A percentile compares a stretch with the other conserved stretches of the same genome.
These are phyloP conservation scores for Arthrocladium fulminans DNA, from an alignment of 2,329 filamentous ascomycete species.

Conservation along the genomic window DNA sequence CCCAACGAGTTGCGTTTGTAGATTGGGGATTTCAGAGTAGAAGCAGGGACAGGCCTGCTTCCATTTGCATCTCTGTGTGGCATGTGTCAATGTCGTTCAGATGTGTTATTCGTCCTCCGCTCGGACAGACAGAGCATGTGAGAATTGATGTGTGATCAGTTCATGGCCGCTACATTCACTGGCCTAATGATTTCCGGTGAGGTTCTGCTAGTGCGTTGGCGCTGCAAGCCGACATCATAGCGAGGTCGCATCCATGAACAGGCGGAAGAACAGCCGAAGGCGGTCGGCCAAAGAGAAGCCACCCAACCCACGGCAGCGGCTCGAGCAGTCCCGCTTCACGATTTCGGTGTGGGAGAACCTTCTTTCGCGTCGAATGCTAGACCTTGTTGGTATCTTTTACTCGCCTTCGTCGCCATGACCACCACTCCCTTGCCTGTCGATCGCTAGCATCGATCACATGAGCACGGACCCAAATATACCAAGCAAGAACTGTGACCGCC, in stretches of 20 bases:
- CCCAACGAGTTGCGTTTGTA: too few relatives aligned
- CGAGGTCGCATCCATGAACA: neutral
- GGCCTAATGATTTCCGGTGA: neutral
- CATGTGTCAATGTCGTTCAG: too few relatives aligned
- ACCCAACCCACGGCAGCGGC: too few relatives aligned
- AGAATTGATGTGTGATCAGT: neutral
- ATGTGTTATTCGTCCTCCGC: too few relatives aligned
- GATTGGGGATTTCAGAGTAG: too few relatives aligned
- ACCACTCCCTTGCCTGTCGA: neutral
- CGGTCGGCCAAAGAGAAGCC: neutral
- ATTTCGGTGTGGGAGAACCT: neutral
- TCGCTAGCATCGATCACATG: neutral
- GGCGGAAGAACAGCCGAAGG: neutral
- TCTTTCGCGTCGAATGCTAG: neutral
- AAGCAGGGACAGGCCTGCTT: too few relatives aligned
- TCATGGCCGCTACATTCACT: neutral
- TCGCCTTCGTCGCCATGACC: neutral
- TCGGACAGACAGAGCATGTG: too few relatives aligned
- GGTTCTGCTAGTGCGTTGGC: neutral
- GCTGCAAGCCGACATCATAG: neutral
- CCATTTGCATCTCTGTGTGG: too few relatives aligned
- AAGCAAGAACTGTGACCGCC: neutral
- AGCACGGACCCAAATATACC: neutral
- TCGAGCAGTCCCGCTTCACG: too few relatives aligned
- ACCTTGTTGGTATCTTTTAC: neutral